phyloP scores from a whole-genome alignment of 345 rosid species.

The Kernera saxatilis region DNA sequence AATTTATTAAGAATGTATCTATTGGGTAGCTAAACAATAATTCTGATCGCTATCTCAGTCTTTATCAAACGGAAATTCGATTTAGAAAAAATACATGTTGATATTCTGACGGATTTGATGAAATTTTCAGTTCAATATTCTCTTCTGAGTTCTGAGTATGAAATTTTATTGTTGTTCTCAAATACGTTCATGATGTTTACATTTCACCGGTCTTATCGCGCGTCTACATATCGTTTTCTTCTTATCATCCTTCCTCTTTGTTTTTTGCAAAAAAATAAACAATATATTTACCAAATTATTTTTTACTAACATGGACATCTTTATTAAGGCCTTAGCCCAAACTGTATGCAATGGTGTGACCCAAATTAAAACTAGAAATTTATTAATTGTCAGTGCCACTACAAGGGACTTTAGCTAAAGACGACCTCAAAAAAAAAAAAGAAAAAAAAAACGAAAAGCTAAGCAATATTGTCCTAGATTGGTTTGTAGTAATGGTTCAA shows the following conservation, averaged over 20 bases:
- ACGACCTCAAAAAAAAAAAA: neutral
- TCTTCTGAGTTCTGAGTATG: neutral
- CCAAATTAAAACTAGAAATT: neutral
- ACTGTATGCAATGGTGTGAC: neutral
- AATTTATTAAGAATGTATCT: neutral
- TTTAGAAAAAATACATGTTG: neutral
- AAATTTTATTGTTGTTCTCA: neutral
- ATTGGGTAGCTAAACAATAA: neutral
- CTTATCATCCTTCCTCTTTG: neutral
- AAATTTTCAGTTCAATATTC: neutral
- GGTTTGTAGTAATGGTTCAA: too few relatives aligned
- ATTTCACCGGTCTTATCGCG: neutral
- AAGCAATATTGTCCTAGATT: neutral
- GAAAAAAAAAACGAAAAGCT: neutral
- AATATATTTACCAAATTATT: neutral
- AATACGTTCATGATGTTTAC: constrained; percentile 8
- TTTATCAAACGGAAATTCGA: neutral
- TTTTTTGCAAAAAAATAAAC: neutral
- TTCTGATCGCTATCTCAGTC: neutral
- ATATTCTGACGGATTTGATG: neutral
- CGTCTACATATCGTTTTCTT: neutral
- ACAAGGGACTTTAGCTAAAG: neutral
- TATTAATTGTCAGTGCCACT: neutral
- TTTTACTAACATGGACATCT: neutral
- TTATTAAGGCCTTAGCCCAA: neutral